Evolutionary conservation across 2,329 filamentous ascomycete species (phyloP), one percentile per base, ranked within the genome.

Genomic region (Alternaria hordeiaustralica): DNA sequence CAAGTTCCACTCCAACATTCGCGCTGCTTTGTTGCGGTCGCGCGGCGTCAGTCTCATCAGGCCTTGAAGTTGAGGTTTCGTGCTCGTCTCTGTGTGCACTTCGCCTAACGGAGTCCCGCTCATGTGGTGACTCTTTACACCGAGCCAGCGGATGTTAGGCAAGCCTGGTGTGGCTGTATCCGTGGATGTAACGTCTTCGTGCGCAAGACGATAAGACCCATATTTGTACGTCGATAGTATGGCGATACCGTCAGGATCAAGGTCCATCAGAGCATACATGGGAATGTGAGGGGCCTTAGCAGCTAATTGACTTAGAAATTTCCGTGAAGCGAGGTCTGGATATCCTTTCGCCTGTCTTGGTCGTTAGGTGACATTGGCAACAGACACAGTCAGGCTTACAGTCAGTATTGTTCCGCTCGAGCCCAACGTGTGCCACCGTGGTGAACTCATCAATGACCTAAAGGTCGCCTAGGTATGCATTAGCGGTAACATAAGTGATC

Each of bases 141-240:
- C 92, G 3, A 95, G 82, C 90, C 90, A 93, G 47, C 80, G 78
- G 0, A 94, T 79, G 0, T 78, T 76, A 0, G 86, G 83, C 0
- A 89, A 82, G 0, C 65, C 71, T n/a, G 75, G 50, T 41, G 68
- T 64, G 20, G 65, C 55, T 64, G 67, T 66, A 45, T 65, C 69
- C 21, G 80, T 81, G 1, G 84, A 75, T 33, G 83, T 77, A 4
- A 77, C 76, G 60, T 82, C 81, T 73, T 93, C 90, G 69, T 92
- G 89, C 0, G 84, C 80, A 1, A 92, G 81, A 8, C 84, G 82
- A 13, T 81, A 82, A n/a, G 91, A 92, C 7, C 91, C 91, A 64
- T 89, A 82, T 66, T 89, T 90, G 81, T 94, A 96, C 15, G 89
- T 93, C 5, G 87, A 87, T 67, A 93, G 82, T 44, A 96, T 96